Evolutionary conservation across 495 filamentous ascomycete species (phyloP).

Genomic region (Podospora bellae-mahoneyi): DNA sequence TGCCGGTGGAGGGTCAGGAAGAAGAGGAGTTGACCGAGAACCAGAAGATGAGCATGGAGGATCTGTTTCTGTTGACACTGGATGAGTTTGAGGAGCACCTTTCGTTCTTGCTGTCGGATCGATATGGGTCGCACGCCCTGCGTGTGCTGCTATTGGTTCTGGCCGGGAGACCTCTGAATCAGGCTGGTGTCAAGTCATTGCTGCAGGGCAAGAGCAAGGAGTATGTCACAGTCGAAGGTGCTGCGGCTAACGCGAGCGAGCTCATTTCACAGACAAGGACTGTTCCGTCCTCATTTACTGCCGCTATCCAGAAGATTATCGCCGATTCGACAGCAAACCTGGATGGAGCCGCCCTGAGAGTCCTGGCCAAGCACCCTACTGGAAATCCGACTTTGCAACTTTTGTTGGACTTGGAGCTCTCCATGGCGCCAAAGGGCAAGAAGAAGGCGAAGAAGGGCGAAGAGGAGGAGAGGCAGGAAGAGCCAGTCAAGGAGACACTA

Average conservation of each 20-base stretch:
- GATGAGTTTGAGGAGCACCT: conserved; percentile 81
- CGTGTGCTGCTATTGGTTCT: conserved; percentile 81
- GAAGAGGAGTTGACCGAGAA: conserved; percentile 38
- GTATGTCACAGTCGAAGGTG: conserved; percentile 56
- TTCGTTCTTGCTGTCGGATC: conserved; percentile 78
- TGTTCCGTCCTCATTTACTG: conserved; percentile 75
- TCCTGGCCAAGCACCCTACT: conserved; percentile 79
- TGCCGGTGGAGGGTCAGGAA: conserved; percentile 32
- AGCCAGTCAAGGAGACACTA: conserved; percentile 22
- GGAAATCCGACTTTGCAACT: conserved; percentile 89
- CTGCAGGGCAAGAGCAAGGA: conserved; percentile 90
- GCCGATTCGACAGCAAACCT: conserved; percentile 64
- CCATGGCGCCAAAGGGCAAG: conserved; percentile 60
- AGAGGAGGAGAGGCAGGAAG: conserved; percentile 23
- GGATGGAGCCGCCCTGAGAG: conserved; percentile 68
- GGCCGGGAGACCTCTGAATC: conserved; percentile 71
- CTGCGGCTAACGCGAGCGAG: conserved; percentile 28
- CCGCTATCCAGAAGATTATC: conserved; percentile 75
- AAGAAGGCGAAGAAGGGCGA: conserved; percentile 37
- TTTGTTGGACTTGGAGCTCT: conserved; percentile 77
- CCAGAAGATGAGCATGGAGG: conserved; percentile 63
- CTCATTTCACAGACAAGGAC: conserved; percentile 42
- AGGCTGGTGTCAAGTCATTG: conserved; percentile 60
- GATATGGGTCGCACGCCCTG: conserved; percentile 87
- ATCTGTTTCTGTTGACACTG: conserved; percentile 74